A percentile compares a stretch with the other conserved stretches of the same genome.
Conservation (phyloP, 768 basidiomycete genomes). For the Leccinum incarnatum region DNA sequence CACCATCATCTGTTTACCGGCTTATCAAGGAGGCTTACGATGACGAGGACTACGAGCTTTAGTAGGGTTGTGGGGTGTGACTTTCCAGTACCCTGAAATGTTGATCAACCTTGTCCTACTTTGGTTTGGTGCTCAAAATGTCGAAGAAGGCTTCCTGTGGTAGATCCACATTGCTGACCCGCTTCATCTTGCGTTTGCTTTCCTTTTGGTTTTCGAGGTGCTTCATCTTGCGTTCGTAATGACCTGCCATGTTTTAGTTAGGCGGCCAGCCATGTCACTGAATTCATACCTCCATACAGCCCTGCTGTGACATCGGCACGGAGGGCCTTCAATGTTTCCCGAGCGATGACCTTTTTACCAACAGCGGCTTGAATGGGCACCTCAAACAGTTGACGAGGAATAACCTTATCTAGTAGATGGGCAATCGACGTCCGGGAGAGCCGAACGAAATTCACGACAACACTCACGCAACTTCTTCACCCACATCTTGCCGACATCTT, state of each 20-base stretch:
- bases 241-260: constrained; percentile 42
- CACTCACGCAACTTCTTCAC: constrained; percentile 88
- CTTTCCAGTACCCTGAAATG: neutral
- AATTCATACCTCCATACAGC: constrained; percentile 71
- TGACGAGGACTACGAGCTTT: constrained; percentile 85
- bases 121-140: constrained; percentile 65
- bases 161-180: constrained; percentile 81
- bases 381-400: constrained; percentile 91
- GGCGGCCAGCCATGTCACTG: neutral
- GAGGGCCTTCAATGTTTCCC: constrained; percentile 83
- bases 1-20: constrained; percentile 90
- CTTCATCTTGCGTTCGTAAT: constrained; percentile 92
- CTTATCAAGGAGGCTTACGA: constrained; percentile 94
- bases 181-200: constrained; percentile 86
- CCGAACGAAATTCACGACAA: neutral
- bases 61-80: constrained; percentile 3
- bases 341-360: constrained; percentile 82
- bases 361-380: constrained; percentile 93
- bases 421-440: neutral
- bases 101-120: constrained; percentile 9
- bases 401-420: constrained; percentile 73
- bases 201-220: constrained; percentile 90
- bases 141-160: constrained; percentile 97
- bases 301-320: constrained; percentile 94
- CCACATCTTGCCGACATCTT: constrained; percentile 77